These are phyloP conservation scores for Pleodorina starrii DNA, from an alignment of 139 green algal genomes.

Conservation along the genomic window DNA sequence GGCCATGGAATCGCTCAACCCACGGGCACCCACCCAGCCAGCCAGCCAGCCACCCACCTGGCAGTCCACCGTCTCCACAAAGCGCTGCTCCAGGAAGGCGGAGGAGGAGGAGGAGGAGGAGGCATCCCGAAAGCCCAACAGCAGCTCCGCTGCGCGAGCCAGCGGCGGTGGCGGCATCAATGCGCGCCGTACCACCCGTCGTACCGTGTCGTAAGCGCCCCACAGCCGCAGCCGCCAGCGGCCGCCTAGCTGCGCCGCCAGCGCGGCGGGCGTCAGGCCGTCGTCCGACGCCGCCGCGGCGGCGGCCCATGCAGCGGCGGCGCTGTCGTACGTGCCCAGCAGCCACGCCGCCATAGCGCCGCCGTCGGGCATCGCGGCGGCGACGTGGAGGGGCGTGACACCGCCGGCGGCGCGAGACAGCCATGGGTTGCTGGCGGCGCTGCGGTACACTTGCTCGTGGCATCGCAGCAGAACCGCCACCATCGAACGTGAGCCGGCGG, in stretches of 20 bases:
- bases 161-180: not conserved
- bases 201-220: not conserved
- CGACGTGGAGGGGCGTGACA: slow-evolving; percentile 39
- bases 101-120: too few species aligned
- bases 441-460: not conserved
- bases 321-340: not conserved
- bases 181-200: not conserved
- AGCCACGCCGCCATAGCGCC: slow-evolving; percentile 19
- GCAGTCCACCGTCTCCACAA: not conserved
- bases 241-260: slow-evolving; percentile 8
- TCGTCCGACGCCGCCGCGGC: not conserved
- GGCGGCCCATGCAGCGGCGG: not conserved
- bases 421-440: slow-evolving; percentile 1
- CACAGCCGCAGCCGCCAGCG: slow-evolving; percentile 21
- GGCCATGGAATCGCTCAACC: too few species aligned
- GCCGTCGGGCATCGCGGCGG: slow-evolving; percentile 26
- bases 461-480: slow-evolving; percentile 7
- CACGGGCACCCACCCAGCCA: too few species aligned
- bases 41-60: slow-evolving; percentile 10
- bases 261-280: not conserved
- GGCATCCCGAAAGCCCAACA: slow-evolving; percentile 17
- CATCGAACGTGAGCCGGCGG: not conserved
- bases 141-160: not conserved
- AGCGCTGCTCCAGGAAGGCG: slow-evolving; percentile 6
- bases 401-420: not conserved